Conservation (phyloP, 1,139 yeast genomes). For the Taphrina deformans region DNA sequence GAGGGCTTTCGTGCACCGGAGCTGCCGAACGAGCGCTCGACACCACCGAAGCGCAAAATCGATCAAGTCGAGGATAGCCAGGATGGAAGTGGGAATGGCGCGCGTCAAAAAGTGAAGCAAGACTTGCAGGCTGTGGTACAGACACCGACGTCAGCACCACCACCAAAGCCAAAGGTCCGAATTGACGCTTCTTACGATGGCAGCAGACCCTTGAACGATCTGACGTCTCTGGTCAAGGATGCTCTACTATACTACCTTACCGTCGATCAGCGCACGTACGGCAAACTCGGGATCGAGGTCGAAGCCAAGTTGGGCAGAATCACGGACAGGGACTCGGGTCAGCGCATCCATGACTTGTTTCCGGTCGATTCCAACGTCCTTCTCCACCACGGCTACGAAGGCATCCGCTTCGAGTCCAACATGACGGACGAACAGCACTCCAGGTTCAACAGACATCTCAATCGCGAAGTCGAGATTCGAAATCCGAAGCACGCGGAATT, state of each 20-base stretch:
- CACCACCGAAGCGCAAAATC: neutral
- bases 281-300: constrained; percentile 53
- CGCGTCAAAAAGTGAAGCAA: neutral
- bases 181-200: constrained; percentile 12
- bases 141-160: neutral
- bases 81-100: neutral
- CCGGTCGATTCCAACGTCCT: constrained; percentile 72
- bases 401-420: constrained; percentile 30
- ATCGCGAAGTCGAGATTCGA: constrained; percentile 32
- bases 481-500: constrained; percentile 19
- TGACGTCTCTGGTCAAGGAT: constrained; percentile 4
- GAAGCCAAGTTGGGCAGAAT: constrained; percentile 76
- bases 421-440: constrained; percentile 33
- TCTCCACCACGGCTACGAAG: constrained; percentile 42
- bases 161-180: neutral
- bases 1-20: neutral
- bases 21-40: neutral
- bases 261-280: constrained; percentile 9
- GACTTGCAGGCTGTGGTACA: neutral
- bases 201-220: neutral
- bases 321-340: constrained; percentile 61
- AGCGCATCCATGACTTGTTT: constrained; percentile 54
- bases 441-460: constrained; percentile 34
- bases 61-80: neutral
- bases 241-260: constrained; percentile 10